Percentiles rank a stretch among this genome's conserved stretches.
phyloP scores from a whole-genome alignment of 495 filamentous ascomycete species.

The Elasticomyces elasticus region DNA sequence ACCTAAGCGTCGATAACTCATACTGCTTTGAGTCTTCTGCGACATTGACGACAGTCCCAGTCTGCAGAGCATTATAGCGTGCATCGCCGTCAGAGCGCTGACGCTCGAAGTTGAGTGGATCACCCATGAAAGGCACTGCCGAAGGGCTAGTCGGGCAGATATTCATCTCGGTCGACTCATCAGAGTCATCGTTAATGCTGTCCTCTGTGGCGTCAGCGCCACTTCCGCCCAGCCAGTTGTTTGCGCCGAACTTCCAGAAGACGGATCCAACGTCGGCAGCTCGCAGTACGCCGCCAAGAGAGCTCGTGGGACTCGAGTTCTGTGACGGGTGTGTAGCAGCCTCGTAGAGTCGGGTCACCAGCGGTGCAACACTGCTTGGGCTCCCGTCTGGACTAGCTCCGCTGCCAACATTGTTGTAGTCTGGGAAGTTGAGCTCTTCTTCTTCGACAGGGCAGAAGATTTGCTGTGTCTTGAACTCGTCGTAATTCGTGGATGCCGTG shows the following conservation, averaged over 20 bases:
- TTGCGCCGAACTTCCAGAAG: slow-evolving; percentile 1
- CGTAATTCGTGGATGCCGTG: slow-evolving; percentile 7
- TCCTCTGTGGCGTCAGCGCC: background rate
- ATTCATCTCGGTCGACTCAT: background rate
- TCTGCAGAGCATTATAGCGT: slow-evolving; percentile 14
- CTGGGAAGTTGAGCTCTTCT: background rate
- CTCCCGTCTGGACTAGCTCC: background rate
- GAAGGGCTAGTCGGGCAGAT: background rate
- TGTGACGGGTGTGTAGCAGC: background rate
- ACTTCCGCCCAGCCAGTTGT: background rate
- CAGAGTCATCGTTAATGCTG: slow-evolving; percentile 2
- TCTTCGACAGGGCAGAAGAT: background rate
- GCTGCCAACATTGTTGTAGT: background rate
- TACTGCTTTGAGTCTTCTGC: background rate
- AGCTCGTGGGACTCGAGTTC: background rate
- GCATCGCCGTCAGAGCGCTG: slow-evolving; percentile 8
- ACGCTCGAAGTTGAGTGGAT: slow-evolving; percentile 7
- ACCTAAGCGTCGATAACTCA: background rate
- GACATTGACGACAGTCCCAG: background rate
- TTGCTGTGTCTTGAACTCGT: slow-evolving; percentile 11
- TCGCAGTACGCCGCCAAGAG: background rate
- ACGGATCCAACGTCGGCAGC: slow-evolving; percentile 2
- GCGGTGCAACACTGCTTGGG: background rate
- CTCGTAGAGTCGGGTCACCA: background rate
- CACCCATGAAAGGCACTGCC: slow-evolving; percentile 9